phyloP scores from a whole-genome alignment of 1,139 yeast genomes.

The Diutina ranongensis region DNA sequence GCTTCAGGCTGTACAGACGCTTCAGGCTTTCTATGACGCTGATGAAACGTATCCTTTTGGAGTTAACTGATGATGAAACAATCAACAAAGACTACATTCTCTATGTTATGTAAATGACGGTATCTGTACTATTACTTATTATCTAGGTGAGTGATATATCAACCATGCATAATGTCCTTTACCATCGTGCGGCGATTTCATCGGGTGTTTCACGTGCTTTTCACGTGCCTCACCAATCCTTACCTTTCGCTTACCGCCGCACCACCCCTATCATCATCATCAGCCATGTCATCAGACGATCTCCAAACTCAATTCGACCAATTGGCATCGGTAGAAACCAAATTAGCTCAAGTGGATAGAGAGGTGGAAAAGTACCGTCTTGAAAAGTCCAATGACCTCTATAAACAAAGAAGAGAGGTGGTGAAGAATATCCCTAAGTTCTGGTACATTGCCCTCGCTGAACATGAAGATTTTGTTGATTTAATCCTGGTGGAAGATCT shows the following conservation, averaged over 20 bases:
- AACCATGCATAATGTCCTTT: no score
- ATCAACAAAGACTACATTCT: no score
- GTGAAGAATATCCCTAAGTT: constrained; percentile 46
- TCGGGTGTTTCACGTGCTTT: no score
- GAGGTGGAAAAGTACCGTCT: constrained; percentile 27
- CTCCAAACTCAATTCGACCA: neutral
- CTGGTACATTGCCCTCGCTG: constrained; percentile 69
- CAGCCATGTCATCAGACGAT: neutral
- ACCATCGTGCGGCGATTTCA: no score
- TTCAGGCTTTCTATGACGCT: no score
- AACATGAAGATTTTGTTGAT: constrained; percentile 67
- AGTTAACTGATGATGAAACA: no score
- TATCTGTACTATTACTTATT: no score
- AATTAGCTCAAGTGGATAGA: constrained; percentile 1
- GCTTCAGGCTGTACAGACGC: no score
- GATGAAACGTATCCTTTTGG: no score
- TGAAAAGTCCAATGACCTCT: constrained; percentile 38
- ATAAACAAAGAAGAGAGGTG: constrained; percentile 34
- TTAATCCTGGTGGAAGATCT: constrained; percentile 56
- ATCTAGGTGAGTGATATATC: no score
- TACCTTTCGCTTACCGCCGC: neutral
- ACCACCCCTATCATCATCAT: neutral
- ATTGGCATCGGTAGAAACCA: constrained; percentile 2
- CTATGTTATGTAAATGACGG: no score
- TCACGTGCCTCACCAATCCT: no score